Conservation (phyloP, 139 green algal genomes). For the Chlamydomonas sp. region DNA sequence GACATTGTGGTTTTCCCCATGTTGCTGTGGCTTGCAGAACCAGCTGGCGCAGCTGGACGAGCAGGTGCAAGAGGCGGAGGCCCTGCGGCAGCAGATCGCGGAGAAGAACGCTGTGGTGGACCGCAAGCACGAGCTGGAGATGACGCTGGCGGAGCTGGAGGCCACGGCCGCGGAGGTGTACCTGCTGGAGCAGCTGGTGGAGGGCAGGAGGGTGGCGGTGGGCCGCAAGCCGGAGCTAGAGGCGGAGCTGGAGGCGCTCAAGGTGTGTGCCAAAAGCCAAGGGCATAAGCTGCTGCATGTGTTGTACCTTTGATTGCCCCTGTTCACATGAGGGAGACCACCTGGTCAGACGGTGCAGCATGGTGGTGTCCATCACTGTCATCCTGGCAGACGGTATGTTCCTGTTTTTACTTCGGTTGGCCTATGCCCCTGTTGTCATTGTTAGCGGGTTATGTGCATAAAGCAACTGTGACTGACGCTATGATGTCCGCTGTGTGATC, state of each 20-base stretch:
- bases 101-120: slow-evolving; percentile 2
- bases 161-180: slow-evolving; percentile 32
- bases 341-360: no score
- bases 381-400: no score
- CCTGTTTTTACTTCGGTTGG: no score
- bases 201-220: not conserved
- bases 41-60: slow-evolving; percentile 20
- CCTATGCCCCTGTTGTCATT: no score
- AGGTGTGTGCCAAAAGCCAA: slow-evolving; percentile 13
- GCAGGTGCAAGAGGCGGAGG: slow-evolving; percentile 13
- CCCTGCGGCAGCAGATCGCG: slow-evolving; percentile 9
- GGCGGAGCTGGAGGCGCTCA: slow-evolving; percentile 16
- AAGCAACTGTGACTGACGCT: no score
- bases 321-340: not conserved
- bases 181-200: slow-evolving; percentile 32
- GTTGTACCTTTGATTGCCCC: not conserved
- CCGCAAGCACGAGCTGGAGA: slow-evolving; percentile 36
- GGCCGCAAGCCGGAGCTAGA: slow-evolving; percentile 12
- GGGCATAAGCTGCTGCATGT: not conserved
- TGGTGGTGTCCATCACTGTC: no score
- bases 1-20: no score
- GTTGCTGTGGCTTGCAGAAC: not conserved
- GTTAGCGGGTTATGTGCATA: no score
- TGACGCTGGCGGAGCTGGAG: slow-evolving; percentile 42
- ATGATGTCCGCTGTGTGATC: not conserved